A percentile compares a stretch with the other conserved stretches of the same genome.
Conservation (phyloP, 2,329 filamentous ascomycete genomes). For the Tolypocladium inflatum region DNA sequence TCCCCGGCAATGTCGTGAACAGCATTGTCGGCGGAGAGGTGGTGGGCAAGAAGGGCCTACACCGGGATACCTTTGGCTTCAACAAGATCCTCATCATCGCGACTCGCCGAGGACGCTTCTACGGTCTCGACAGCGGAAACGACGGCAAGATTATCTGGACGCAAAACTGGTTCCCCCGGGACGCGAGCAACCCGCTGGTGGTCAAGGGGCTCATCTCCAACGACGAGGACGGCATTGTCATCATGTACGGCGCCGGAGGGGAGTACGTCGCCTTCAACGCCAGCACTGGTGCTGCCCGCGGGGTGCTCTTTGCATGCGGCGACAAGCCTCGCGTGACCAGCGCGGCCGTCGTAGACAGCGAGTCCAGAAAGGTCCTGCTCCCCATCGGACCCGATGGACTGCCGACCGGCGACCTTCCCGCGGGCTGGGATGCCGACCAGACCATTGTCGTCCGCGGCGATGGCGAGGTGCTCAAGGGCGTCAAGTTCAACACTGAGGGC, state of each 20-base stretch:
- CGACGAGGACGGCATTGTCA: slow-evolving; percentile 44
- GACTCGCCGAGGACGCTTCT: slow-evolving; percentile 68
- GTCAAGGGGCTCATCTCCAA: slow-evolving; percentile 59
- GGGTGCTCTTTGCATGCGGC: slow-evolving; percentile 17
- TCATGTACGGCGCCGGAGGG: slow-evolving; percentile 50
- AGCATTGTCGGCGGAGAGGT: slow-evolving; percentile 52
- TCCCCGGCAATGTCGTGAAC: slow-evolving; percentile 60
- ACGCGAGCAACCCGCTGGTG: slow-evolving; percentile 48
- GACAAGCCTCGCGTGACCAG: slow-evolving; percentile 17
- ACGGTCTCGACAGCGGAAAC: slow-evolving; percentile 69
- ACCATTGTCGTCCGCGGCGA: slow-evolving; percentile 43
- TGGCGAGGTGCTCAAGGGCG: slow-evolving; percentile 42
- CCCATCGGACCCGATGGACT: slow-evolving; percentile 42
- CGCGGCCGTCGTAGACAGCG: slow-evolving; percentile 43
- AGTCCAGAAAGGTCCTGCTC: slow-evolving; percentile 43
- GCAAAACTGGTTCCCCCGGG: slow-evolving; percentile 49
- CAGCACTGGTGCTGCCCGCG: slow-evolving; percentile 41
- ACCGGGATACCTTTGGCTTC: slow-evolving; percentile 74
- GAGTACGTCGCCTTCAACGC: slow-evolving; percentile 50
- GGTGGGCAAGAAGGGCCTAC: slow-evolving; percentile 34
- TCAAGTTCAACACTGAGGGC: slow-evolving; percentile 38
- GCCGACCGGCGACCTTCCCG: slow-evolving; percentile 32
- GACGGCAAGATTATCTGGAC: slow-evolving; percentile 71
- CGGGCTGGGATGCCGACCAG: slow-evolving; percentile 37
- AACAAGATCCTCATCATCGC: slow-evolving; percentile 76